Evolutionary conservation across 352 stramenopile genomes (phyloP).

Genomic region (Thalassiosira sp.): DNA sequence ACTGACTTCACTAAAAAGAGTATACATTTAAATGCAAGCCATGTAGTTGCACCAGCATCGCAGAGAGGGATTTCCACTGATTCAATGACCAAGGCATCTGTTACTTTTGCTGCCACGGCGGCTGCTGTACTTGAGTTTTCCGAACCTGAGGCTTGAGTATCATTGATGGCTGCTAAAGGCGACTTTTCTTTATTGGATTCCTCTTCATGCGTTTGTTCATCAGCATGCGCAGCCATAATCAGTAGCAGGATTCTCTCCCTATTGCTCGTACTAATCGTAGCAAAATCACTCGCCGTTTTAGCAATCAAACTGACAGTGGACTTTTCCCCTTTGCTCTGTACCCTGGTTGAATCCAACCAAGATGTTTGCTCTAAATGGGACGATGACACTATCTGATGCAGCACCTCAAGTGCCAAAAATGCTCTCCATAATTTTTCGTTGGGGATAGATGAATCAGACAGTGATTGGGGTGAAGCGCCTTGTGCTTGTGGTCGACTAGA

Average conservation of each 20-base stretch:
- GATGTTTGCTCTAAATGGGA: constrained; percentile 47
- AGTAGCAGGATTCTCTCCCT: constrained; percentile 76
- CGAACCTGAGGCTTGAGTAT: constrained; percentile 14
- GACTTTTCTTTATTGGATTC: constrained; percentile 13
- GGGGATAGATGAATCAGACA: constrained; percentile 28
- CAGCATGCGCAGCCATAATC: constrained; percentile 53
- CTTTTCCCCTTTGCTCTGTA: not conserved
- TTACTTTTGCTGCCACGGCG: constrained; percentile 45
- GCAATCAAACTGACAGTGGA: constrained; percentile 44
- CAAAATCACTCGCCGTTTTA: constrained; percentile 78
- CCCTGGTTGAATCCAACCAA: constrained; percentile 33
- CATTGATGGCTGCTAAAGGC: not conserved
- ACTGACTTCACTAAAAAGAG: constrained; percentile 45
- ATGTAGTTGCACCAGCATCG: constrained; percentile 54
- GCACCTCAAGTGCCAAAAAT: constrained; percentile 48
- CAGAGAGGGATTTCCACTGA: constrained; percentile 46
- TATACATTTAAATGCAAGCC: constrained; percentile 65
- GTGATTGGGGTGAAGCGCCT: constrained; percentile 20
- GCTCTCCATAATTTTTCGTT: constrained; percentile 56
- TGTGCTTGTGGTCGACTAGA: constrained; percentile 21
- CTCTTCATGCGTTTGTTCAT: constrained; percentile 17
- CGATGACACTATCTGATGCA: constrained; percentile 29
- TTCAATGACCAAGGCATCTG: constrained; percentile 31
- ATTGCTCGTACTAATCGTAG: constrained; percentile 78
- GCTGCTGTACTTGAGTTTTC: constrained; percentile 38